Percentiles rank a stretch among this genome's conserved stretches.
These are phyloP conservation scores for Pseudocercospora crystallina DNA, from an alignment of 2,329 filamentous ascomycete species.

Conservation along the genomic window DNA sequence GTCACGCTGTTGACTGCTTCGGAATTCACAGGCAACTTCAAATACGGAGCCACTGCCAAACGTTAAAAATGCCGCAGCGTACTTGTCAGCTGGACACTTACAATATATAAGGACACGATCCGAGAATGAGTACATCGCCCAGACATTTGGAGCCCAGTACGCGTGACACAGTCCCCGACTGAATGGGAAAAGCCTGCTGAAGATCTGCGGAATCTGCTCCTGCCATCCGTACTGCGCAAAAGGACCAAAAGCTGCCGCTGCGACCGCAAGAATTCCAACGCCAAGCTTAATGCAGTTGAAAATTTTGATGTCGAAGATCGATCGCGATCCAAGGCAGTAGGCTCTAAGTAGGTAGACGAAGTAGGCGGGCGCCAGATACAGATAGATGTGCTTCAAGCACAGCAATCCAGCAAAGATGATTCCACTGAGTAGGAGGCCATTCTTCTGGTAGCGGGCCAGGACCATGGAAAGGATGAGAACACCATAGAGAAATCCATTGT, in stretches of 20 bases:
- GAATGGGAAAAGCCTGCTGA: constrained; percentile 88
- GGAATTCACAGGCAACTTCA: constrained; percentile 71
- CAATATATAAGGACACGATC: constrained; percentile 80
- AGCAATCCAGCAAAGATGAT: constrained; percentile 80
- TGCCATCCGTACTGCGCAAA: constrained; percentile 63
- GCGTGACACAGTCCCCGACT: constrained; percentile 91
- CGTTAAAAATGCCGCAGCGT: too few relatives aligned
- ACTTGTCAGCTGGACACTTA: constrained; percentile 47
- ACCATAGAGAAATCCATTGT: constrained; percentile 96
- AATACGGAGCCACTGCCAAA: constrained; percentile 76
- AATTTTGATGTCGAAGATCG: constrained; percentile 72
- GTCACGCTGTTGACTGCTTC: constrained; percentile 86
- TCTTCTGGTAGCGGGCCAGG: constrained; percentile 67
- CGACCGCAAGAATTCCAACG: constrained; percentile 66
- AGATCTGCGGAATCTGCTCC: constrained; percentile 79
- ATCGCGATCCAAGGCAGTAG: constrained; percentile 81
- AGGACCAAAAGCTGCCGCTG: constrained; percentile 82
- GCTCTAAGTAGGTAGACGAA: constrained; percentile 87
- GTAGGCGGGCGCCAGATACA: constrained; percentile 93
- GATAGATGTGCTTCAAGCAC: constrained; percentile 97
- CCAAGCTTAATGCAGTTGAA: constrained; percentile 83
- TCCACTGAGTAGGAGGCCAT: constrained; percentile 74
- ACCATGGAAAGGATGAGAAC: constrained; percentile 84
- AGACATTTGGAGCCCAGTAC: constrained; percentile 97
- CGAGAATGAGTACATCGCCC: constrained; percentile 92